Evolutionary conservation across 108 stramenopile genomes (phyloP), one percentile per base, ranked within the genome.

Genomic region (Asterionellopsis glacialis): DNA sequence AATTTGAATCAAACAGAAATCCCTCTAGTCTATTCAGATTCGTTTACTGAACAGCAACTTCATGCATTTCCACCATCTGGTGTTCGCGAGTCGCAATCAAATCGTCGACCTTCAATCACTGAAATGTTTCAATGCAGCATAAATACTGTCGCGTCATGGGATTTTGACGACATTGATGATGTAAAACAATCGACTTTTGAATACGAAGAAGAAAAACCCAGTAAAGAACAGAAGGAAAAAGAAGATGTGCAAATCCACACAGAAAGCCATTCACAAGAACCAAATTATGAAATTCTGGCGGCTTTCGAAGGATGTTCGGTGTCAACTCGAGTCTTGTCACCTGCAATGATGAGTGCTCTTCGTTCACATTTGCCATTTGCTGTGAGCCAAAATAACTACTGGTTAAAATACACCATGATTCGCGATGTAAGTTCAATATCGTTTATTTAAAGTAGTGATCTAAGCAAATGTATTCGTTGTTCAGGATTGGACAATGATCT

Each of bases 231-330:
- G 0, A 55, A 76, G 50, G 67, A 76, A 23, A 63, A 81, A 1
- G 84, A 83, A 85, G 76, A 82, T 38, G 73, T 86, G 15, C 51
- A 86, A 26, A 69, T 72, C 50, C 83, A 86, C 61, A n/a, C 83
- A 84, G 39, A 84, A 90, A 54, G 81, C 60, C n/a, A 77, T 69
- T 33, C 85, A 83, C n/a, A 84, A 86, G 49, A 85, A 0, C 49
- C 78, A 13, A 74, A 63, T 5, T 91, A 87, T 76, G 58, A 57
- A 42, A 91, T 91, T 33, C 44, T 91, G 15, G 90, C 85, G 24
- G 87, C 90, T 0, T 63, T 59, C 16, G 80, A 70, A 23, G 72
- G 80, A 40, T 85, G 87, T 50, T 67, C 59, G 11, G 28, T 57
- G 9, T 59, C 84, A 51, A 47, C 59, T 10, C 51, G 61, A 13